phyloP scores from a whole-genome alignment of 495 filamentous ascomycete genomes.

The Neurospora sp. region DNA sequence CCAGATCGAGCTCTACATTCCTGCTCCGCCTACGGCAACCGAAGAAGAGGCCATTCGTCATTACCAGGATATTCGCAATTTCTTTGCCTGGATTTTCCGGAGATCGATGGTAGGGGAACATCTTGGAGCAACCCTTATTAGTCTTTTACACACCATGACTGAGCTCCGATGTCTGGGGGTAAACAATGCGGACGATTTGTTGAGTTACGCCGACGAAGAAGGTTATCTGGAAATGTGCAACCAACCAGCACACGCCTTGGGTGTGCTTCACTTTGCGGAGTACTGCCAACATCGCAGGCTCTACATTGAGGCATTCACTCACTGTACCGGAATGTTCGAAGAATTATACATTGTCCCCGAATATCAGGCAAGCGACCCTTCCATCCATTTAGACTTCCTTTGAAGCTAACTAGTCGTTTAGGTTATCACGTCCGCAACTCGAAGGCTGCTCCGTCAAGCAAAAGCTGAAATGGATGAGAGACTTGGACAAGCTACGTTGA shows the following conservation, averaged over 20 bases:
- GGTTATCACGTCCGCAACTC: conserved; percentile 43
- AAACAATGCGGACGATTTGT: conserved; percentile 41
- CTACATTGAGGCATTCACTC: conserved; percentile 54
- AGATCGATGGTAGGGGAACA: conserved; percentile 50
- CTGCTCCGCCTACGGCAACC: conserved; percentile 39
- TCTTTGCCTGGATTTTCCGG: conserved; percentile 53
- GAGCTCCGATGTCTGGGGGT: conserved; percentile 37
- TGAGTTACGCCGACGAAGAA: conserved; percentile 46
- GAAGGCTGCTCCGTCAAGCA: conserved; percentile 48
- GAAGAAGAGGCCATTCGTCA: conserved; percentile 42
- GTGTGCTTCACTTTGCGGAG: conserved; percentile 52
- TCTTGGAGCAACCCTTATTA: conserved; percentile 46
- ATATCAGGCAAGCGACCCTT: conserved; percentile 37
- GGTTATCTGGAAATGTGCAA: conserved; percentile 53
- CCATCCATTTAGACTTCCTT: background rate
- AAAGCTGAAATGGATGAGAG: conserved; percentile 52
- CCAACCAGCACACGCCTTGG: conserved; percentile 49
- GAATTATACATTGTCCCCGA: conserved; percentile 38
- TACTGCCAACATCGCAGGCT: conserved; percentile 41
- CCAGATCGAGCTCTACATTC: conserved; percentile 49
- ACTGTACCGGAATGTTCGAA: conserved; percentile 59
- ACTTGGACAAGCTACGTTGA: conserved; percentile 35
- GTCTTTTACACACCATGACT: conserved; percentile 47
- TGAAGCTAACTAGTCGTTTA: conserved; percentile 17
- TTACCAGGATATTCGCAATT: conserved; percentile 55